Base-by-base conservation (phyloP, 331 rosid species). In the Malus hybrid region DNA sequence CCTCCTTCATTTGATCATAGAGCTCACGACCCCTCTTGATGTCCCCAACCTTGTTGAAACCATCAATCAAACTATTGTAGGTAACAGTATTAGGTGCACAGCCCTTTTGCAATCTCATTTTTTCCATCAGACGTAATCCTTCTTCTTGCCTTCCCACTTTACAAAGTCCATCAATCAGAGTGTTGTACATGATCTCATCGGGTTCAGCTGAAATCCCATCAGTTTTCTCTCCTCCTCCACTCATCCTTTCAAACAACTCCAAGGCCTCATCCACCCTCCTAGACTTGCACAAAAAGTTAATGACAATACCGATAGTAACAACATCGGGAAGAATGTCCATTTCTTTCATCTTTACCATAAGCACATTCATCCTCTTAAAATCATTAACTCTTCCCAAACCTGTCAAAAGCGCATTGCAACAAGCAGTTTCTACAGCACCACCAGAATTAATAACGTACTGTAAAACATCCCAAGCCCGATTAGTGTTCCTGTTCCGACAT, bases 141-240 rank as follows among this genome's bases (percentile, higher is more conserved):
- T 91, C 92, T 71, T 93, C 97, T 42, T 84, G 93, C 87, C 89
- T 88, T 61, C 97, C 97, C 54, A 88, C 96, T 81, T 89, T 91
- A 80, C 93, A 91, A n/a, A 91, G 96, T 57, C 96, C 97, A 72
- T 89, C 90, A 70, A 93, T 88, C 84, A 91, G 59, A 42, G 93
- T 87, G 71, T 91, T 91, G 76, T 81, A 91, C 69, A 75, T 80
- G 73, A 84, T 54, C 78, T 74, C 92, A 85, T 93, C 96, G 12
- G 93, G 91, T 67, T 76, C 82, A 75, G 83, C 82, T 14, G 29
- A 60, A 68, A 83, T 8, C 70, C 66, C n/a, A 28, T 73, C 74
- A 16, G 62, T 67, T 60, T 72, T 77, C 18, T 61, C 81, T 39
- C 80, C 81, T 68, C 73, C 84, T 31, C 79, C 85, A 31, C 82